Conservation (phyloP, 352 stramenopile genomes). For the Pythium biforme region DNA sequence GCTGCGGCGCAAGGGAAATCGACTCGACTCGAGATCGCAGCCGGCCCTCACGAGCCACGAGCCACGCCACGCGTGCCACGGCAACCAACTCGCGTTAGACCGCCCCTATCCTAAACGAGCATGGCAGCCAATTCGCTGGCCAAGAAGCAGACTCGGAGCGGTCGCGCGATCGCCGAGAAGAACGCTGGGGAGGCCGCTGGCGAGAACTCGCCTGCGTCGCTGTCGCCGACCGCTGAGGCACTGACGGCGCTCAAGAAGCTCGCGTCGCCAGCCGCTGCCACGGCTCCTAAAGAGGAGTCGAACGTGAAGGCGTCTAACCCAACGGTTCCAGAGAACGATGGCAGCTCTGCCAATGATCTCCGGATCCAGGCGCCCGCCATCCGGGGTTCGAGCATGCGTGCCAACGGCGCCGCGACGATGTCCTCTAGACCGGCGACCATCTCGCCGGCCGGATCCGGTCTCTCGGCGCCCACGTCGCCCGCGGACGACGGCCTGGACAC, state of each 20-base stretch:
- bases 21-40: too few relatives aligned
- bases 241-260: constrained; percentile 27
- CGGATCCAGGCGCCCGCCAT: constrained; percentile 24
- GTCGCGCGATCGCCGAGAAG: neutral
- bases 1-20: neutral
- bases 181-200: neutral
- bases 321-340: neutral
- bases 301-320: constrained; percentile 2
- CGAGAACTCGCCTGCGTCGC: neutral
- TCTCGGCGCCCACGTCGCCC: constrained; percentile 36
- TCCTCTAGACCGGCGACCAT: constrained; percentile 7
- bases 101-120: neutral
- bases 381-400: neutral
- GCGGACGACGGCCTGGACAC: constrained; percentile 37
- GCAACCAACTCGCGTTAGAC: neutral
- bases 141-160: neutral
- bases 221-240: constrained; percentile 17
- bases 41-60: neutral
- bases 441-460: constrained; percentile 29
- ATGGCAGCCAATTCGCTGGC: constrained; percentile 1
- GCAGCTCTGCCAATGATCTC: neutral
- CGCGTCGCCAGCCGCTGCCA: neutral
- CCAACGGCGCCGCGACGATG: neutral
- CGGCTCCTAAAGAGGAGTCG: neutral
- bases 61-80: neutral